Evolutionary conservation across 768 basidiomycete species (phyloP).

Genomic region (Nidula microcarpa): DNA sequence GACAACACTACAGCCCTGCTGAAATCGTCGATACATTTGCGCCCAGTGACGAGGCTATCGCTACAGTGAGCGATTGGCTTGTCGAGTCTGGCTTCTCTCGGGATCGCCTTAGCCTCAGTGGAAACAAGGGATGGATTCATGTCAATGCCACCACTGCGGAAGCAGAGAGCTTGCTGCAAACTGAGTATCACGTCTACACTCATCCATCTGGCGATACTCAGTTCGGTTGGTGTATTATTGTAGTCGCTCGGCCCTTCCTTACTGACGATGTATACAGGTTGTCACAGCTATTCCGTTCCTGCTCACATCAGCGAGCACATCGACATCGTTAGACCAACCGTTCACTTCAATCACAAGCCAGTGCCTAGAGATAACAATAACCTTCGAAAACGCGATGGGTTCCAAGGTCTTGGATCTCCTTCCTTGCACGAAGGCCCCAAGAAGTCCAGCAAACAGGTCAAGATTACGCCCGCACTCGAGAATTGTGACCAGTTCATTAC

Average conservation of each 20-base stretch:
- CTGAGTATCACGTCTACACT: slow-evolving; percentile 44
- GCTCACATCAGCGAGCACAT: slow-evolving; percentile 37
- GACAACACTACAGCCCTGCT: slow-evolving; percentile 43
- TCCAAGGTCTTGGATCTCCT: not conserved
- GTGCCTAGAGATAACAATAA: slow-evolving; percentile 10
- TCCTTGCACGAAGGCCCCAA: slow-evolving; percentile 6
- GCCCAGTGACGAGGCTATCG: slow-evolving; percentile 36
- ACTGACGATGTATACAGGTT: slow-evolving; percentile 19
- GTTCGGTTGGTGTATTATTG: slow-evolving; percentile 23
- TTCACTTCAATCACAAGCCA: slow-evolving; percentile 33
- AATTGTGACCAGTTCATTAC: slow-evolving; percentile 30
- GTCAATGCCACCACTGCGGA: slow-evolving; percentile 38
- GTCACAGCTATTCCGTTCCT: slow-evolving; percentile 35
- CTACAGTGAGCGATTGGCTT: slow-evolving; percentile 42
- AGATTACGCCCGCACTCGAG: slow-evolving; percentile 12
- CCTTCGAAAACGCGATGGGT: slow-evolving; percentile 1
- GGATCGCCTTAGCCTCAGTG: slow-evolving; percentile 32
- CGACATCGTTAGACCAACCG: slow-evolving; percentile 36
- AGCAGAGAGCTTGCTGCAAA: slow-evolving; percentile 35
- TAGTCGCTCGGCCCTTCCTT: not conserved
- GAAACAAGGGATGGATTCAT: slow-evolving; percentile 38
- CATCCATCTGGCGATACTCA: slow-evolving; percentile 36
- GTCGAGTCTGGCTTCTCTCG: slow-evolving; percentile 32
- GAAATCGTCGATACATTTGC: slow-evolving; percentile 43
- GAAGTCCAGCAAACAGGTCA: slow-evolving; percentile 11